These are phyloP conservation scores for Chalaropsis ovoidea DNA, from an alignment of 2,329 filamentous ascomycete genomes.

Conservation along the genomic window DNA sequence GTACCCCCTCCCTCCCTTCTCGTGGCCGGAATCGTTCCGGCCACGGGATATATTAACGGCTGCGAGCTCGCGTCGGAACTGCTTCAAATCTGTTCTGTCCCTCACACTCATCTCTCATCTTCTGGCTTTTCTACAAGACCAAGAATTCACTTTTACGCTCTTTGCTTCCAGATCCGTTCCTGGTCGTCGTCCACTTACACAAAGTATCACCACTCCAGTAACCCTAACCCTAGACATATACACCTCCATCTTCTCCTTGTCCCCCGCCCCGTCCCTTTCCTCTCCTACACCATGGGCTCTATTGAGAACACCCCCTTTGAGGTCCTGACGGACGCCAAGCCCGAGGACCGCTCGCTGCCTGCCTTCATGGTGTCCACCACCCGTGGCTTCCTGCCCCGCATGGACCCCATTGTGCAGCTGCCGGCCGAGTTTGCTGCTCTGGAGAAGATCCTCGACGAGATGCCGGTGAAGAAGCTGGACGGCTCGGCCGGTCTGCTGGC, in stretches of 20 bases:
- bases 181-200: constrained; percentile 24
- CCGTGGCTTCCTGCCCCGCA: constrained; percentile 62
- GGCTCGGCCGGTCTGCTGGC: constrained; percentile 71
- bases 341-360: constrained; percentile 52
- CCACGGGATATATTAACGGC: constrained; percentile 41
- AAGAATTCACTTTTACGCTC: constrained; percentile 26
- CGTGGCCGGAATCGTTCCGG: constrained; percentile 28
- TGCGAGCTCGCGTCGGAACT: constrained; percentile 19
- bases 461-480: constrained; percentile 66
- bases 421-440: constrained; percentile 64
- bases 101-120: not conserved
- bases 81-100: not conserved
- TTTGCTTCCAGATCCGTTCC: constrained; percentile 26
- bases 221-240: not conserved
- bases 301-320: constrained; percentile 37
- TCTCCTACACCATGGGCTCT: constrained; percentile 24
- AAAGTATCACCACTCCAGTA: constrained; percentile 9
- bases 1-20: constrained; percentile 14
- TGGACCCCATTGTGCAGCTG: constrained; percentile 51
- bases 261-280: constrained; percentile 21
- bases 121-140: constrained; percentile 3
- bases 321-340: constrained; percentile 53
- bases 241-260: not conserved
- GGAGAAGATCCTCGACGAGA: constrained; percentile 60
- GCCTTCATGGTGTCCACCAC: constrained; percentile 72